These are phyloP conservation scores for Globisporangium nagaii DNA, from an alignment of 352 stramenopile species.

Conservation along the genomic window DNA sequence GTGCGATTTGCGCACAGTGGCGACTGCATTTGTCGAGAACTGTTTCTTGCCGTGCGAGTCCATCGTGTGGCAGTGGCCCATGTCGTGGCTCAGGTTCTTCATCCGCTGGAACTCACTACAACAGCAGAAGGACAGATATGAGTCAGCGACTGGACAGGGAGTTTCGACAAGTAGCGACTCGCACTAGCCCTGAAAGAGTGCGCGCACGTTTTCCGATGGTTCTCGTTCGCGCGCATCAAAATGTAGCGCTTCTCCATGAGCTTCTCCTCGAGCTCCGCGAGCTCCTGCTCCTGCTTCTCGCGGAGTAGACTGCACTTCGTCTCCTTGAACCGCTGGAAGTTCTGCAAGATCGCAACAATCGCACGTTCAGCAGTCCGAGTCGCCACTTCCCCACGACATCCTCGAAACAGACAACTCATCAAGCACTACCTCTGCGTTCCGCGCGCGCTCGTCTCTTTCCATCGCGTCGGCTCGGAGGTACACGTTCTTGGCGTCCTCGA, in stretches of 20 bases:
- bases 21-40: conserved; percentile 47
- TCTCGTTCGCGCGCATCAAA: conserved; percentile 50
- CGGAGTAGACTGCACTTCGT: conserved; percentile 40
- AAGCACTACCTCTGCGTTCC: conserved; percentile 24
- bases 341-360: conserved; percentile 10
- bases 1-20: conserved; percentile 35
- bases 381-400: no score
- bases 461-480: conserved; percentile 50
- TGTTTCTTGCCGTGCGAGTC: conserved; percentile 55
- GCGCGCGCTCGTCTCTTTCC: conserved; percentile 47
- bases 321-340: conserved; percentile 61
- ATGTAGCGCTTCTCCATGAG: conserved; percentile 71
- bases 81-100: conserved; percentile 57
- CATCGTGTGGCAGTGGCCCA: conserved; percentile 55
- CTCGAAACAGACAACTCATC: background rate
- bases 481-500: conserved; percentile 74
- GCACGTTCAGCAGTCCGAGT: background rate
- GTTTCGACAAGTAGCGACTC: no score
- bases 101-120: conserved; percentile 61
- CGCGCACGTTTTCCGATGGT: conserved; percentile 50
- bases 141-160: no score
- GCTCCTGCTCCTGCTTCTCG: conserved; percentile 51
- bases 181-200: no score
- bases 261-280: conserved; percentile 57
- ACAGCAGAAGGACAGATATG: background rate